Conservation (phyloP, 768 basidiomycete species). For the Boletus sensibilis region DNA sequence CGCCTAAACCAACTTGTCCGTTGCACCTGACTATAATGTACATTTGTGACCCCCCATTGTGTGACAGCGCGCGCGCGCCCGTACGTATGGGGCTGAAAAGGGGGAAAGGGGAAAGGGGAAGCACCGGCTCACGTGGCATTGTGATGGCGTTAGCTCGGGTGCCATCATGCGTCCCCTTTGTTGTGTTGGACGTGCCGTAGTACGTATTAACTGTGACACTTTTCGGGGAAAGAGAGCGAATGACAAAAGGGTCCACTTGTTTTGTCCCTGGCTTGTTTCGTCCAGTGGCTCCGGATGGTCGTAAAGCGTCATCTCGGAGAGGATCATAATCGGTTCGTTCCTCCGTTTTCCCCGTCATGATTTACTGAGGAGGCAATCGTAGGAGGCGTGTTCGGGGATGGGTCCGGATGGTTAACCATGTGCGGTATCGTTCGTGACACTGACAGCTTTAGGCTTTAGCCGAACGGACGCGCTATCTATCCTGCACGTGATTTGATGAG, state of each 20-base stretch:
- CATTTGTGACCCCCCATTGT: no score
- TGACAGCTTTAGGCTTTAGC: background rate
- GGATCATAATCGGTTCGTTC: background rate
- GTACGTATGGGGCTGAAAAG: background rate
- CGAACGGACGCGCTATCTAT: background rate
- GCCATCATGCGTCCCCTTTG: background rate
- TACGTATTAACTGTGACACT: conserved; percentile 2
- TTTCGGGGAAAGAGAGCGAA: background rate
- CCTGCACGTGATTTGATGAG: background rate
- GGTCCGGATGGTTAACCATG: background rate
- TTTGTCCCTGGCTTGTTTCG: background rate
- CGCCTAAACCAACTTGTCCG: background rate
- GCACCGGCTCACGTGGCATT: background rate
- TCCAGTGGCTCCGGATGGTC: no score
- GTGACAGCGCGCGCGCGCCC: background rate
- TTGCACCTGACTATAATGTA: background rate
- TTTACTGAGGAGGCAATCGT: background rate
- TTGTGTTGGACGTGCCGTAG: background rate
- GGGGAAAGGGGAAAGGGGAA: background rate
- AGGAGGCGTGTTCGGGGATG: background rate
- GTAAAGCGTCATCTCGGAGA: background rate
- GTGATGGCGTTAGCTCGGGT: background rate
- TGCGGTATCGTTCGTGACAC: background rate
- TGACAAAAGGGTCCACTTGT: background rate
- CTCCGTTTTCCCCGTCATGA: background rate